Evolutionary conservation across 768 basidiomycete species (phyloP), one percentile per base, ranked within the genome.

Genomic region (Mycena venus): DNA sequence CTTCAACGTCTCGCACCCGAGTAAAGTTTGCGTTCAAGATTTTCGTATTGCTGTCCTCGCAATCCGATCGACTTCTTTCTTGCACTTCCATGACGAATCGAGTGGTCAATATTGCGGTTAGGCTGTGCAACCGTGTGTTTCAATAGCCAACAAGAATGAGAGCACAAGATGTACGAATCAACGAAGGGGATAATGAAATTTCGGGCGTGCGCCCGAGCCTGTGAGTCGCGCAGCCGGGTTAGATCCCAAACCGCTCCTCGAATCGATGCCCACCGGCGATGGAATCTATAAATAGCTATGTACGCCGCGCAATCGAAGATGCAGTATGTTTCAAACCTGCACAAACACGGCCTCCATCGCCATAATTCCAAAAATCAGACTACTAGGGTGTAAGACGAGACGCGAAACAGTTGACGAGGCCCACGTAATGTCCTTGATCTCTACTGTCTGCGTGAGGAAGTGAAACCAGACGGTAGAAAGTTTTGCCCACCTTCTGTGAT

Each of bases 281-380:
- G 68, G 58, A 34, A 69, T 47, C 68, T 59, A n/a, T 1, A 10
- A 23, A 38, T 29, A 32, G 19, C 19, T 21, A 10, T 8, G 29
- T 5, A 21, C 19, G 12, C 42, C 15, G 4, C 4, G 27, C n/a
- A 5, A 49, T 9, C 2, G 19, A 44, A 19, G 2, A n/a, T 44
- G 38, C 7, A 51, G 23, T 31, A 12, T 19, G 14, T 14, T 4
- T 27, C 53, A 3, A 17, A 70, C 60, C 60, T 70, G 69, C 1
- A 63, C 7, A 47, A 70, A 70, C 8, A 62, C 47, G n/a, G 69
- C 69, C 40, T 70, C 69, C 69, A 70, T 70, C 8, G 69, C 47
- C 60, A 70, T 70, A 29, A 70, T 63, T 9, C 8, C 60, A 27
- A 70, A 55, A 36, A 70, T 70, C 6, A 70, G n/a, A 38, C 69